phyloP scores from a whole-genome alignment of 441 rosid genomes.

The Pelargonium australe region DNA sequence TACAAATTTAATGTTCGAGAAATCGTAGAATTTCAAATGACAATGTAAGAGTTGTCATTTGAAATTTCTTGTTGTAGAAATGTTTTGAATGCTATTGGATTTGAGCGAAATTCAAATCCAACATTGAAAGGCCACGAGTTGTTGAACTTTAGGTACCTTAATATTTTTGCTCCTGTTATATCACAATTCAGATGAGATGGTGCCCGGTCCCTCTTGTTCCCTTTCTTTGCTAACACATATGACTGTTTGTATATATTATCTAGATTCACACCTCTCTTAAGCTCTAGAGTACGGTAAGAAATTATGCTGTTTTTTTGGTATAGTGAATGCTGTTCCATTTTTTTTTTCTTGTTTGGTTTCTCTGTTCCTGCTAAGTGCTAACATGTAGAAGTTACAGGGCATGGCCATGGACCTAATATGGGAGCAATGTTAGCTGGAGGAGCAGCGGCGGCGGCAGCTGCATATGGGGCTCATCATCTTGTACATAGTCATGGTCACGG shows the following conservation, averaged over 20 bases:
- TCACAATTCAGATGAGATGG: neutral
- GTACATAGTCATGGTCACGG: conserved; percentile 39
- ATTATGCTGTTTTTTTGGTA: neutral
- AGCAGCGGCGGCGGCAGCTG: conserved; percentile 59
- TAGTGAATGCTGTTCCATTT: neutral
- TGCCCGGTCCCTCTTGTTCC: no score
- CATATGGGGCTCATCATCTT: conserved; percentile 61
- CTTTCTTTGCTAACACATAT: neutral
- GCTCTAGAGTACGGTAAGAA: neutral
- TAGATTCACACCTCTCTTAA: neutral
- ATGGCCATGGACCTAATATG: conserved; percentile 36
- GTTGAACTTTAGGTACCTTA: neutral
- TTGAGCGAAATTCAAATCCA: neutral
- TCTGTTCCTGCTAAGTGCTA: conserved; percentile 10
- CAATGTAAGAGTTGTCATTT: no score
- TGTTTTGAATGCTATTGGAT: no score
- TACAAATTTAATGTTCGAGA: no score
- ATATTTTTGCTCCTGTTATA: neutral
- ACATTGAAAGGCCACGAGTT: neutral
- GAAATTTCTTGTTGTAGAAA: no score
- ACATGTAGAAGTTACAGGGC: conserved; percentile 23
- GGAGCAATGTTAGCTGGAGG: conserved; percentile 67
- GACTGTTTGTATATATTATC: neutral
- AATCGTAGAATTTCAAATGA: no score
- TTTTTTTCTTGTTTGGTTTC: neutral